Evolutionary conservation across 306 rosid species (phyloP).

Genomic region (Parietaria judaica): DNA sequence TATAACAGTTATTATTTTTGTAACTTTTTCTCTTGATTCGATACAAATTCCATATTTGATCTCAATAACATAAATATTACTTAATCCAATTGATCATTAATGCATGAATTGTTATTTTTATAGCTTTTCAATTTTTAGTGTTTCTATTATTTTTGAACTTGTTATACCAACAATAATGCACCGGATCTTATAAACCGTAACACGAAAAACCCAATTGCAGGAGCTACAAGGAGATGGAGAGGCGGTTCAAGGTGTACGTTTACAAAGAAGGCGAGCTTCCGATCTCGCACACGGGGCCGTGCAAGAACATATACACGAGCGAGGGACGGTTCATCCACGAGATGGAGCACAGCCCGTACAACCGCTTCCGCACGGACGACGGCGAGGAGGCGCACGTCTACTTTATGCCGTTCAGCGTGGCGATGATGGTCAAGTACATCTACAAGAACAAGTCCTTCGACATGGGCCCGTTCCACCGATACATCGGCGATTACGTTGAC

Average conservation of each 20-base stretch:
- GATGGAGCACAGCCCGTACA: constrained; percentile 41
- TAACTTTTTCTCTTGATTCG: too few relatives aligned
- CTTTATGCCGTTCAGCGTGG: constrained; percentile 81
- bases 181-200: neutral
- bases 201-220: constrained; percentile 23
- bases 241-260: constrained; percentile 61
- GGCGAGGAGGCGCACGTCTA: constrained; percentile 52
- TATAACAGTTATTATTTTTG: too few relatives aligned
- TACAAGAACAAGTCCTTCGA: constrained; percentile 35
- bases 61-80: too few relatives aligned
- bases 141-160: neutral
- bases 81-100: too few relatives aligned
- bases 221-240: constrained; percentile 85
- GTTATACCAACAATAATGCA: neutral
- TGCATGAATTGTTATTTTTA: too few relatives aligned
- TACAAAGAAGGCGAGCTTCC: constrained; percentile 76
- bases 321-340: constrained; percentile 88
- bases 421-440: constrained; percentile 85
- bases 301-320: constrained; percentile 69
- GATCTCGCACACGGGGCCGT: constrained; percentile 66
- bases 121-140: too few relatives aligned
- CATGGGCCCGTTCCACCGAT: constrained; percentile 36
- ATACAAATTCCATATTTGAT: too few relatives aligned
- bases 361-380: constrained; percentile 46
- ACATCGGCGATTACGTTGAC: constrained; percentile 61